Evolutionary conservation across 2,329 filamentous ascomycete genomes (phyloP).

Genomic region (Fusarium heterosporum): DNA sequence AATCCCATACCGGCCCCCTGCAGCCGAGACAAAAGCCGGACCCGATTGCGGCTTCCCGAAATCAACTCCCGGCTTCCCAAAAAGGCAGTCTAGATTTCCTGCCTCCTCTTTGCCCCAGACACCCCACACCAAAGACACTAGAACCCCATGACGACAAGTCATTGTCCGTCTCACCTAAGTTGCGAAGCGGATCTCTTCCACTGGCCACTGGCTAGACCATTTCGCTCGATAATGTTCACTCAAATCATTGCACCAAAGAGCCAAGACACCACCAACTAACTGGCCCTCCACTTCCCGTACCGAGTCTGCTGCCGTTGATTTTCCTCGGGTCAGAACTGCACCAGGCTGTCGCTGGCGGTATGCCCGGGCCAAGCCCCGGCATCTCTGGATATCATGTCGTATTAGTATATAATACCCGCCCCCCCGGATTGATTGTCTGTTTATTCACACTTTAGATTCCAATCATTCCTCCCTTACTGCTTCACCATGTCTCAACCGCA

Average conservation of each 20-base stretch:
- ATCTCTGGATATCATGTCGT: constrained; percentile 24
- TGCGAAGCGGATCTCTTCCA: constrained; percentile 14
- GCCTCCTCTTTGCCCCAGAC: constrained; percentile 44
- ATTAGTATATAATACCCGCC: constrained; percentile 35
- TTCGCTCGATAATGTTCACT: not conserved
- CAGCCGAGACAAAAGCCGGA: constrained; percentile 46
- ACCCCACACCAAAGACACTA: constrained; percentile 41
- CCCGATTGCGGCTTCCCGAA: constrained; percentile 44
- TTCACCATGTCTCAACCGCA: constrained; percentile 36
- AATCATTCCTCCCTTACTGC: constrained; percentile 4
- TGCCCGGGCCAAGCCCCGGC: constrained; percentile 24
- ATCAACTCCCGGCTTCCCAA: constrained; percentile 48
- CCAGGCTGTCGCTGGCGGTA: constrained; percentile 14
- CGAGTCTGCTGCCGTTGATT: constrained; percentile 39
- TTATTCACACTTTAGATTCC: constrained; percentile 13
- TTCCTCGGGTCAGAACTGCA: constrained; percentile 34
- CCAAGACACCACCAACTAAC: constrained; percentile 3
- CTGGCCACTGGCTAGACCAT: constrained; percentile 13
- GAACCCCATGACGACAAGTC: constrained; percentile 37
- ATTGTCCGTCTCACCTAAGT: constrained; percentile 8
- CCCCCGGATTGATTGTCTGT: constrained; percentile 22
- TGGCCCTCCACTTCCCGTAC: constrained; percentile 29
- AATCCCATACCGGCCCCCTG: constrained; percentile 7
- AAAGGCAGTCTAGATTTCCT: constrained; percentile 33
- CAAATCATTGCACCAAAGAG: constrained; percentile 9